Evolutionary conservation across 805 yeast genomes (phyloP).

Genomic region (Starmerella powellii): DNA sequence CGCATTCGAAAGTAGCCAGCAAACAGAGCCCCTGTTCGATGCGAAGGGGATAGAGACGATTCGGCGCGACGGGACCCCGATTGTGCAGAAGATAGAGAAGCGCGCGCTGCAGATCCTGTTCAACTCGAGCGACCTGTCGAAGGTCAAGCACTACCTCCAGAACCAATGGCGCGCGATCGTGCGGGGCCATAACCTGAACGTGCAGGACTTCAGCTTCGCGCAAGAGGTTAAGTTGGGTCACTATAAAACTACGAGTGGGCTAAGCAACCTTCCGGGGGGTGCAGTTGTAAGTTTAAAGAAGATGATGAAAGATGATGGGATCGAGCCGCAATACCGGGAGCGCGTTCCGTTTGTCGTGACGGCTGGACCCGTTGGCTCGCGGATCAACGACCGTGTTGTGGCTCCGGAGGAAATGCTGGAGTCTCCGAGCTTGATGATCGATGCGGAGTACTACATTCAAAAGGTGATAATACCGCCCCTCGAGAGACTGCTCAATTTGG

Average conservation of each 20-base stretch:
- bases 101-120: constrained; percentile 55
- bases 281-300: constrained; percentile 64
- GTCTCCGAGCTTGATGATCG: constrained; percentile 39
- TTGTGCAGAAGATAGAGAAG: constrained; percentile 74
- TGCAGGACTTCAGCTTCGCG: constrained; percentile 83
- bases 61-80: constrained; percentile 87
- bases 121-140: constrained; percentile 56
- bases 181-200: constrained; percentile 43
- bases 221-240: constrained; percentile 78
- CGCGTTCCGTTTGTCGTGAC: constrained; percentile 78
- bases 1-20: constrained; percentile 50
- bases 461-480: constrained; percentile 82
- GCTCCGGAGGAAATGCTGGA: constrained; percentile 64
- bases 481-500: constrained; percentile 64
- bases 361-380: constrained; percentile 41
- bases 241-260: constrained; percentile 53
- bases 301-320: constrained; percentile 51
- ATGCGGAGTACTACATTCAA: constrained; percentile 72
- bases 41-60: constrained; percentile 96
- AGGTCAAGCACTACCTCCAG: constrained; percentile 52
- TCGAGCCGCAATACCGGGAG: constrained; percentile 79
- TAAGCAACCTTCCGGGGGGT: constrained; percentile 63
- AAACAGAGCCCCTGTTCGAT: constrained; percentile 58
- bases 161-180: constrained; percentile 57
- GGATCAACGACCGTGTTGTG: constrained; percentile 64